Percentiles rank a stretch among this genome's conserved stretches.
Evolutionary conservation across 208 protist genomes (phyloP).

Genomic region (Naegleria gruberi): DNA sequence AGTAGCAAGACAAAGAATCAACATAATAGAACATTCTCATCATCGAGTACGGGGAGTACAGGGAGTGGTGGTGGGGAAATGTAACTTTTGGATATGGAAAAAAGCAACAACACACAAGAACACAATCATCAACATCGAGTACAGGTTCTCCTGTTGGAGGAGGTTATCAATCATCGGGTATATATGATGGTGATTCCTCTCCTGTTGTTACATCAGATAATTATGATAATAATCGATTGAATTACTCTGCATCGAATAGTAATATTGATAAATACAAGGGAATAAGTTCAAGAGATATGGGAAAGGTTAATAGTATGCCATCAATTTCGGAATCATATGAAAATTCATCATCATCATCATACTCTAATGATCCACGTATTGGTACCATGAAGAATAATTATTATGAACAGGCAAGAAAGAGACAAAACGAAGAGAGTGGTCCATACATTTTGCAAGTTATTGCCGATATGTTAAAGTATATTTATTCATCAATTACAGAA

Average conservation of each 20-base stretch:
- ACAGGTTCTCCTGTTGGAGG: neutral
- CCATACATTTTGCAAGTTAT: neutral
- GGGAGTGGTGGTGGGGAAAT: neutral
- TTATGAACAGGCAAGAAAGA: neutral
- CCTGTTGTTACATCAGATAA: neutral
- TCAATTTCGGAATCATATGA: too few species aligned
- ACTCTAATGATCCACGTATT: neutral
- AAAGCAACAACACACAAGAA: neutral
- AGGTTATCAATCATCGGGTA: neutral
- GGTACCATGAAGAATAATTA: slow-evolving; percentile 10
- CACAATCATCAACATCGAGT: neutral
- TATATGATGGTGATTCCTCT: neutral
- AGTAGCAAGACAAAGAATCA: too few species aligned
- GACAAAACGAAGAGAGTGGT: too few species aligned
- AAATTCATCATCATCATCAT: neutral
- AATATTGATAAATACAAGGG: neutral
- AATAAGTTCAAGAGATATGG: neutral
- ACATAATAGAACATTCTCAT: neutral
- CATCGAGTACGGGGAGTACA: neutral
- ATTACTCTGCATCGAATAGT: too few species aligned
- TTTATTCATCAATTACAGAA: neutral
- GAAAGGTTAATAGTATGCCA: neutral
- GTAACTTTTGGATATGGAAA: neutral
- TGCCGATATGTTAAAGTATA: neutral
- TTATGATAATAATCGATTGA: neutral